Evolutionary conservation across 441 rosid species (phyloP).

Genomic region (Erysimum pusillum): DNA sequence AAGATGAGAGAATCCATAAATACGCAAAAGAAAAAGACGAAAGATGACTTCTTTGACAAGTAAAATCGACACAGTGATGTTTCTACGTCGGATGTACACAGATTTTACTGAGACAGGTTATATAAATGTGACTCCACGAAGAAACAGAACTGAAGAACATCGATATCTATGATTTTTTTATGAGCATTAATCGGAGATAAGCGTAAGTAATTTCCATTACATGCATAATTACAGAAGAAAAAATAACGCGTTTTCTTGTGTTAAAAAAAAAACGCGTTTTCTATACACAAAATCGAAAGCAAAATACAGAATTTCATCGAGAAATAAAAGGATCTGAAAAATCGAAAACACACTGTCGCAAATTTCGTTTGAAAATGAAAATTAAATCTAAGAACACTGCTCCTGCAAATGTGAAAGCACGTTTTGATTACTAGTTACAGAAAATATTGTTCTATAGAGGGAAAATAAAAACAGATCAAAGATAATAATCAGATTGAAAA

Average conservation of each 20-base stretch:
- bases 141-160: conserved; percentile 7
- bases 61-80: neutral
- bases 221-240: neutral
- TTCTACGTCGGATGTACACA: neutral
- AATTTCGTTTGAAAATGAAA: neutral
- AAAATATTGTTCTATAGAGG: neutral
- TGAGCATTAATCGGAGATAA: neutral
- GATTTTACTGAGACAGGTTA: neutral
- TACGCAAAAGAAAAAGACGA: conserved; percentile 11
- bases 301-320: neutral
- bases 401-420: neutral
- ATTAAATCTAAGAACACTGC: neutral
- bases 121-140: neutral
- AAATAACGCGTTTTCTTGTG: neutral
- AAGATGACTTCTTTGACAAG: conserved; percentile 36
- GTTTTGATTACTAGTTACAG: neutral
- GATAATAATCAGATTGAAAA: neutral
- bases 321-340: conserved; percentile 23
- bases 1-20: neutral
- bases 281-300: neutral
- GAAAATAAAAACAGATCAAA: neutral
- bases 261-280: neutral
- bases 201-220: neutral
- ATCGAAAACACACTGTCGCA: neutral
- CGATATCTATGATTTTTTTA: neutral